Percentiles rank a stretch among this genome's conserved stretches.
phyloP scores from a whole-genome alignment of 1,139 yeast genomes.

The Protomyces inouyei region DNA sequence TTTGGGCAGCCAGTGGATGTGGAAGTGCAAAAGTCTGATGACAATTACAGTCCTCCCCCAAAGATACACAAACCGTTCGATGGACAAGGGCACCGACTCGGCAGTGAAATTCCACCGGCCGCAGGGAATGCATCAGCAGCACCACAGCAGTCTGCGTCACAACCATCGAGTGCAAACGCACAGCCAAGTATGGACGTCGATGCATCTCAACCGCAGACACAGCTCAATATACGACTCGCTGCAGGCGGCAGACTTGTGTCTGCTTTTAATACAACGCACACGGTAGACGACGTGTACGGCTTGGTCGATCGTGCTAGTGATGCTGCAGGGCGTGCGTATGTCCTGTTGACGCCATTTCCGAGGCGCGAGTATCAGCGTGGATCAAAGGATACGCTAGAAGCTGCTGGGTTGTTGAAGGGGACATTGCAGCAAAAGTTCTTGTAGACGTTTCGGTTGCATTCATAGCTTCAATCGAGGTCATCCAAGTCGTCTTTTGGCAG shows the following conservation, averaged over 20 bases:
- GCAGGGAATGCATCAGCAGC: conserved; percentile 47
- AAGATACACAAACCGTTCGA: conserved; percentile 63
- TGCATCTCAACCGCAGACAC: conserved; percentile 38
- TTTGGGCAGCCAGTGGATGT: conserved; percentile 97
- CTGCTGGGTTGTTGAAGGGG: conserved; percentile 73
- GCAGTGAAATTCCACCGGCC: conserved; percentile 47
- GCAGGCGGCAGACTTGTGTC: conserved; percentile 68
- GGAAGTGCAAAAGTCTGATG: conserved; percentile 70
- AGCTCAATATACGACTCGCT: conserved; percentile 78
- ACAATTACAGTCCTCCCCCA: conserved; percentile 74
- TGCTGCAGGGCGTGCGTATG: conserved; percentile 46
- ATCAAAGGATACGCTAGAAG: conserved; percentile 52
- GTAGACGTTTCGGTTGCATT: conserved; percentile 2
- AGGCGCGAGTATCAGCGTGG: conserved; percentile 61
- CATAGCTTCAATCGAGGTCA: background rate
- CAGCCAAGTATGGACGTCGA: conserved; percentile 28
- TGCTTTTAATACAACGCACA: conserved; percentile 59
- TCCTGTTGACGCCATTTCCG: conserved; percentile 79
- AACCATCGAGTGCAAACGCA: conserved; percentile 28
- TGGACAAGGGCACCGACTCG: conserved; percentile 84
- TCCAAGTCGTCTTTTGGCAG: background rate
- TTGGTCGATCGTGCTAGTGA: conserved; percentile 47
- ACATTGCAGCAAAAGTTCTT: conserved; percentile 87
- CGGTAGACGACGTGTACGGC: conserved; percentile 64
- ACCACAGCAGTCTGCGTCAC: conserved; percentile 32